Evolutionary conservation across 805 yeast genomes (phyloP), one percentile per base, ranked within the genome.

Genomic region (Nakazawaea sp.): DNA sequence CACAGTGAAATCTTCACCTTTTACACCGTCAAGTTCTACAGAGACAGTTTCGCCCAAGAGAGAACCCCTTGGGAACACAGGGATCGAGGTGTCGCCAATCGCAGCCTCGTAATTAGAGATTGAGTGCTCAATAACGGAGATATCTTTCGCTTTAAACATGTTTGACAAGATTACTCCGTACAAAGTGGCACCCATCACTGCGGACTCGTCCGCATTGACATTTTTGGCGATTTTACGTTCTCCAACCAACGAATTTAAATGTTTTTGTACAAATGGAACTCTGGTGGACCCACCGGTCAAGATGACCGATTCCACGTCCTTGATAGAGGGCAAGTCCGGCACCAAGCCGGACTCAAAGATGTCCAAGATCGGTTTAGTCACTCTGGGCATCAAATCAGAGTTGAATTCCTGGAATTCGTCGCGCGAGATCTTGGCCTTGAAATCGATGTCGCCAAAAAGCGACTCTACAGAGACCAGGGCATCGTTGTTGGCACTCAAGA

Each of bases 131-230:
- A 70, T 51, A 3, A 86, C 66, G 18, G 64, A 59, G 33, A 86
- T 68, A 30, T 75, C 76, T 47, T 75, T 75, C 5, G 83, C 68
- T 46, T 78, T 75, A 56, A 78, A 81, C 49, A 78, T 70, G 27
- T 76, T 70, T n/a, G 87, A 75, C 27, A 86, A 63, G 33, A 76
- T 68, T 28, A 87, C 81, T 16, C 92, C 97, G 45, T 88, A 72
- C 27, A 83, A 63, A n/a, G 96, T 77, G 2, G 94, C 76, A 34
- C 98, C 98, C 49, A 85, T 68, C 11, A 86, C 96, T 36, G 86
- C 86, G 31, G 97, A 79, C 62, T 92, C 98, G 59, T 92, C 98
- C 0, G 98, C 92, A 58, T 92, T 92, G 31, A 92, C 94, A 35
- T 81, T 85, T 56, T 81, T 87, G 17, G 95, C 70, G 27, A 89